A percentile compares a stretch with the other conserved stretches of the same genome.
phyloP scores from a whole-genome alignment of 208 protist species.

The Leishmania arabica region DNA sequence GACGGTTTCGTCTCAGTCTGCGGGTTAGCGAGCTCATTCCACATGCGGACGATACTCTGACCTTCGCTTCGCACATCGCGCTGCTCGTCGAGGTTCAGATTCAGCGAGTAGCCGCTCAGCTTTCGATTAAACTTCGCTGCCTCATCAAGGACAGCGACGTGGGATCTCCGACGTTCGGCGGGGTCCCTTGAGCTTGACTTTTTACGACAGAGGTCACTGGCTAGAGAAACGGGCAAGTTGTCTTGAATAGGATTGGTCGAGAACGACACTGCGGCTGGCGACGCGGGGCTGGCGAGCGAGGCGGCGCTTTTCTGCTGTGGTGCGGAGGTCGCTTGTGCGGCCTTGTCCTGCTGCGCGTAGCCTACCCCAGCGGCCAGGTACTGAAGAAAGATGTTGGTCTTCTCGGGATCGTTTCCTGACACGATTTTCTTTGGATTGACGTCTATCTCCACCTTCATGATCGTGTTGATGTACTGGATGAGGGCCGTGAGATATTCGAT shows the following conservation, averaged over 20 bases:
- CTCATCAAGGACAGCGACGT: constrained; percentile 3
- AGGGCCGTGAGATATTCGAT: constrained; percentile 78
- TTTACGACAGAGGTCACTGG: constrained; percentile 30
- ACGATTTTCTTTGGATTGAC: constrained; percentile 90
- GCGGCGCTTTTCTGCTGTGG: not conserved
- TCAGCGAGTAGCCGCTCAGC: constrained; percentile 62
- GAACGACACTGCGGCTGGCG: not conserved
- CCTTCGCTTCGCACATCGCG: constrained; percentile 45
- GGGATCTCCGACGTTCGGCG: constrained; percentile 1
- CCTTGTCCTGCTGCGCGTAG: constrained; percentile 82
- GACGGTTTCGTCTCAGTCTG: constrained; percentile 49
- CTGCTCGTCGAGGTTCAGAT: constrained; percentile 38
- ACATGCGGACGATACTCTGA: constrained; percentile 80
- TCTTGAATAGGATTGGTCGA: not conserved
- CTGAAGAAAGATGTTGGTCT: constrained; percentile 90
- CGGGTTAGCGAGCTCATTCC: constrained; percentile 58
- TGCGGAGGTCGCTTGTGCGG: constrained; percentile 12
- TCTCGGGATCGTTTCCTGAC: constrained; percentile 85
- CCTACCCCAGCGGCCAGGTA: constrained; percentile 78
- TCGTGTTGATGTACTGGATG: constrained; percentile 65
- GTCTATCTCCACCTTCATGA: constrained; percentile 74
- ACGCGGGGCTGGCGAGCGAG: not conserved
- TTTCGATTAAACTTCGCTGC: constrained; percentile 54
- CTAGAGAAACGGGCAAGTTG: constrained; percentile 13
- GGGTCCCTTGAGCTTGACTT: constrained; percentile 14